Conservation (phyloP, 345 rosid species). For the Laguncularia racemosa region DNA sequence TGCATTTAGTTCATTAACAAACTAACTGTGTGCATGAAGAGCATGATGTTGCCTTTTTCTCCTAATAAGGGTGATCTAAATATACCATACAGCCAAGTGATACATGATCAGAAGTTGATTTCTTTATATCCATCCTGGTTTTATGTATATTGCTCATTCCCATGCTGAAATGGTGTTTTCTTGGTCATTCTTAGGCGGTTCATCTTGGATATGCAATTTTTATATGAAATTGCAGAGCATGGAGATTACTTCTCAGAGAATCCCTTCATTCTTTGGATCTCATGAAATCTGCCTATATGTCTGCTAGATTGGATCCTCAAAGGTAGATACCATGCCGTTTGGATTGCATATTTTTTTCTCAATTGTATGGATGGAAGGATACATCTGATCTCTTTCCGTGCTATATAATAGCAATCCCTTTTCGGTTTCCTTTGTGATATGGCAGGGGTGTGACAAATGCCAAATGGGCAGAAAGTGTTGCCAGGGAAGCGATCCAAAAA, state of each 20-base stretch:
- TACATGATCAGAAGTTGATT: too few relatives aligned
- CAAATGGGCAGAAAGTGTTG: too few relatives aligned
- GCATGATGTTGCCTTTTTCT: too few relatives aligned
- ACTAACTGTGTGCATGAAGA: too few relatives aligned
- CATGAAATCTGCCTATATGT: constrained; percentile 27
- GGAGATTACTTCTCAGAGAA: constrained; percentile 37
- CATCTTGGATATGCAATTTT: constrained; percentile 42
- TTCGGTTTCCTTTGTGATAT: background rate
- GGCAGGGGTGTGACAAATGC: too few relatives aligned
- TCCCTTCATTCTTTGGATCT: constrained; percentile 27
- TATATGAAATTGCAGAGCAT: constrained; percentile 26
- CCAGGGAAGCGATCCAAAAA: too few relatives aligned
- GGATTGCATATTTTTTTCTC: background rate
- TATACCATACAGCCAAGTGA: too few relatives aligned
- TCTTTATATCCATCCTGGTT: background rate
- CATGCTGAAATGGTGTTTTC: background rate
- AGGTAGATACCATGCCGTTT: constrained; percentile 23
- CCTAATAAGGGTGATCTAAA: too few relatives aligned
- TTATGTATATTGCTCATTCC: background rate
- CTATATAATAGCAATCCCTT: too few relatives aligned
- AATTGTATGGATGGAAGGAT: too few relatives aligned
- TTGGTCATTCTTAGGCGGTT: constrained; percentile 21
- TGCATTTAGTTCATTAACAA: too few relatives aligned
- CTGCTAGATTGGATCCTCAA: constrained; percentile 36
- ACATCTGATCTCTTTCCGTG: too few relatives aligned